Base-by-base conservation (phyloP, 108 stramenopile species). In the Cyclotella sp. region DNA sequence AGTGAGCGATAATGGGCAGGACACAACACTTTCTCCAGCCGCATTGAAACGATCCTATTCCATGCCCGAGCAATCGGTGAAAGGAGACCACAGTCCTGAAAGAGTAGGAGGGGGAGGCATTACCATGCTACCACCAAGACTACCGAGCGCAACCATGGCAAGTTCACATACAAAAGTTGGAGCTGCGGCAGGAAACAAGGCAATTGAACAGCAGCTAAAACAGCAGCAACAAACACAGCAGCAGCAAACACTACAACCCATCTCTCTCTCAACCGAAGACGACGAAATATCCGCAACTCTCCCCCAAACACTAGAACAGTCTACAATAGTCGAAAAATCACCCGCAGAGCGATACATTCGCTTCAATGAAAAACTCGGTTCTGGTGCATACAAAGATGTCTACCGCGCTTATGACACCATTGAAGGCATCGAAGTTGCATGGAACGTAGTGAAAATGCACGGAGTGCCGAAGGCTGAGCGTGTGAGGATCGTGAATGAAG, bases 341-440 rank as follows among this genome's bases (percentile, higher is more conserved):
- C 97, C 97, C 8, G 90, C 89, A 12, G 97, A 93, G 43, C 91
- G 98, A 9, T 98, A 98, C 85, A 89, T 98, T 45, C 94, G 96
- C 2, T 98, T 98, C 75, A 91, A 93, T 65, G 97, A 97, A 64
- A 96, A 97, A 72, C 83, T 98, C 21, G 97, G 97, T 3, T 91
- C 91, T 61, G 98, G 98, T 45, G 96, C 96, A 28, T 97, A 96
- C 83, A 98, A 98, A 73, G 95, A 96, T 66, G 98, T 98, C 18
- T 97, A 94, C 76, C 85, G 97, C 68, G 97, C 97, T 10, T 98
- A 98, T 81, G 98, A 99, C 80, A 96, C 97, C 6, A 90, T 90
- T 51, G 96, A 98, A 81, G 99, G 99, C 44, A 94, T 97, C 46
- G 96, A 97, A 74, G 97, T 99, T 45, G 99, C 99, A 13, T 99